phyloP scores from a whole-genome alignment of 2,329 filamentous ascomycete species.

The Rosellinia necatrix region DNA sequence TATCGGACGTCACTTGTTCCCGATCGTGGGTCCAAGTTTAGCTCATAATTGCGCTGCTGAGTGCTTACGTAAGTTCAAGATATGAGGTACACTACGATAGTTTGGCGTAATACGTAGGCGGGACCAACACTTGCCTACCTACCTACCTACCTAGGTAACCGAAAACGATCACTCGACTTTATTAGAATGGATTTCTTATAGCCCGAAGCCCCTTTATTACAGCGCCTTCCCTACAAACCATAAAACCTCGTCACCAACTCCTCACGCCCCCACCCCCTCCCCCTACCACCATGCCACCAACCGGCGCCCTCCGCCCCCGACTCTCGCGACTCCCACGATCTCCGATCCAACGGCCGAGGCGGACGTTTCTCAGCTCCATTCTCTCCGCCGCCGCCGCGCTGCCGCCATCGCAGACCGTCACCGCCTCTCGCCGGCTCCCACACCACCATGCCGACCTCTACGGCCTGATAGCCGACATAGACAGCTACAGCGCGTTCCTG shows the following conservation, averaged over 20 bases:
- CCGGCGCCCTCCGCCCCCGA: constrained; percentile 14
- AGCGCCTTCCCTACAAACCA: background rate
- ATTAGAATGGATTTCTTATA: constrained; percentile 25
- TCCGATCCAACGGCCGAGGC: background rate
- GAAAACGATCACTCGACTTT: background rate
- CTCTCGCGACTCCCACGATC: constrained; percentile 19
- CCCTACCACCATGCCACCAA: constrained; percentile 24
- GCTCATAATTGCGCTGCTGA: too few species aligned
- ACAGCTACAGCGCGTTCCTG: constrained; percentile 84
- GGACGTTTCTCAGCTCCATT: constrained; percentile 40
- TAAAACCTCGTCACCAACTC: constrained; percentile 22
- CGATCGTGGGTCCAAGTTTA: too few species aligned
- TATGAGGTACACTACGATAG: too few species aligned
- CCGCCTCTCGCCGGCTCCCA: constrained; percentile 75
- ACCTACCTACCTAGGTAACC: too few species aligned
- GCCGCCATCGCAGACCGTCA: constrained; percentile 62
- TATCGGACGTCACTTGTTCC: constrained; percentile 21
- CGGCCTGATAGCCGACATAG: constrained; percentile 84
- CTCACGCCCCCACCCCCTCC: background rate
- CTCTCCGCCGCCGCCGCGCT: constrained; percentile 29
- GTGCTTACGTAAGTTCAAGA: too few species aligned
- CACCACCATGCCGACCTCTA: constrained; percentile 76
- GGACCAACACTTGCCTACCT: background rate
- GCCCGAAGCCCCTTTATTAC: background rate
- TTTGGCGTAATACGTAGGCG: too few species aligned